A percentile compares a stretch with the other conserved stretches of the same genome.
Evolutionary conservation across 371 early-diverging fungal species (phyloP).

Genomic region (Apophysomyces trapeziformis): DNA sequence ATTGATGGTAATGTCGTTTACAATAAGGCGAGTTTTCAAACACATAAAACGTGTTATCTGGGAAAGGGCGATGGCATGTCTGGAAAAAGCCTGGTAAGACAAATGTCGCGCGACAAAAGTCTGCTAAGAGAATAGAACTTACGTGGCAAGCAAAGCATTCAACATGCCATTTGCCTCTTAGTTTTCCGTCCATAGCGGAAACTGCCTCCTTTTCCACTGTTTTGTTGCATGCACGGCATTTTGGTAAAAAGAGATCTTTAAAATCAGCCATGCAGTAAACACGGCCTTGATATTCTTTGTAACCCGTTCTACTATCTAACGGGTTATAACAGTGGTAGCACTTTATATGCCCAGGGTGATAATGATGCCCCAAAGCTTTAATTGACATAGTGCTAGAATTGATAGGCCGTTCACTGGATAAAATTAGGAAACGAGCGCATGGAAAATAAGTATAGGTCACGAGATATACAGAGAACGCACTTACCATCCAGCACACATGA

Average conservation of each 20-base stretch:
- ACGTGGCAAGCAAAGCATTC: constrained; percentile 34
- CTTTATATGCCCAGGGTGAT: constrained; percentile 23
- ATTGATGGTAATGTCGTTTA: constrained; percentile 79
- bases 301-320: constrained; percentile 28
- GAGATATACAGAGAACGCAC: background rate
- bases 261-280: constrained; percentile 75
- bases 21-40: constrained; percentile 82
- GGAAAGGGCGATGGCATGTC: constrained; percentile 78
- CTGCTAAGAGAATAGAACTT: constrained; percentile 4
- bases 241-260: constrained; percentile 52
- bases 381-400: constrained; percentile 13
- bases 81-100: constrained; percentile 18
- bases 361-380: constrained; percentile 17
- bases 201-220: constrained; percentile 70
- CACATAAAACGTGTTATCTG: constrained; percentile 88
- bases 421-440: background rate
- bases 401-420: constrained; percentile 14
- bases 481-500: constrained; percentile 60
- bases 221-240: constrained; percentile 61
- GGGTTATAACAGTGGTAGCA: constrained; percentile 21
- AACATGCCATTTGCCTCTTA: constrained; percentile 71
- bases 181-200: constrained; percentile 67
- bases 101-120: background rate
- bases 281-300: constrained; percentile 66
- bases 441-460: too few relatives aligned